phyloP scores from a whole-genome alignment of 306 rosid genomes.

The Fragaria nilgerrensis region DNA sequence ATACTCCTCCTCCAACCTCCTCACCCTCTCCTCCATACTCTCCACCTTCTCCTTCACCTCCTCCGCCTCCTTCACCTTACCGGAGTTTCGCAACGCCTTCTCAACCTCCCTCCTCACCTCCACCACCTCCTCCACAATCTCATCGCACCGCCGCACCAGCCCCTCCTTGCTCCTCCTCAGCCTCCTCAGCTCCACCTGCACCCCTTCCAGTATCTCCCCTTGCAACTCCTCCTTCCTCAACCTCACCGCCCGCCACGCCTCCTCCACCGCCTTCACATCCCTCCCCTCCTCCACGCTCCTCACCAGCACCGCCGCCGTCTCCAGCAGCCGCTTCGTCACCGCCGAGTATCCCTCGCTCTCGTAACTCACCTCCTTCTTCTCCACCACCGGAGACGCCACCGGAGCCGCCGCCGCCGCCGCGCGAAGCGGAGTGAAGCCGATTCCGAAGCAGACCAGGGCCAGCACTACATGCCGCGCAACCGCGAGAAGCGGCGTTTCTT shows the following conservation, averaged over 20 bases:
- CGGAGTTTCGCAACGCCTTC: slow-evolving; percentile 17
- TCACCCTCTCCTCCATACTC: slow-evolving; percentile 46
- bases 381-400: slow-evolving; percentile 15
- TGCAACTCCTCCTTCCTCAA: slow-evolving; percentile 50
- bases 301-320: slow-evolving; percentile 45
- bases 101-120: slow-evolving; percentile 42
- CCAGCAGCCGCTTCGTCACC: slow-evolving; percentile 50
- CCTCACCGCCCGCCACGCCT: slow-evolving; percentile 53
- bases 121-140: slow-evolving; percentile 41
- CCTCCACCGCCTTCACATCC: slow-evolving; percentile 38
- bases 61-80: slow-evolving; percentile 20
- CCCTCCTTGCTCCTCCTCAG: slow-evolving; percentile 41
- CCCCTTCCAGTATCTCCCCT: slow-evolving; percentile 41
- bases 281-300: slow-evolving; percentile 50
- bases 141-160: slow-evolving; percentile 39
- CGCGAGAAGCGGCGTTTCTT: neutral
- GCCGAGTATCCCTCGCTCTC: slow-evolving; percentile 47
- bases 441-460: slow-evolving; percentile 53
- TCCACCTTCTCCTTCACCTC: slow-evolving; percentile 31
- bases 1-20: slow-evolving; percentile 56
- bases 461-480: slow-evolving; percentile 29
- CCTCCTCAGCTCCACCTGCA: slow-evolving; percentile 45
- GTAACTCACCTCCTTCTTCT: slow-evolving; percentile 24
- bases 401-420: slow-evolving; percentile 39
- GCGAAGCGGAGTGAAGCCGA: slow-evolving; percentile 52